Evolutionary conservation across 2,329 filamentous ascomycete genomes (phyloP), one percentile per base, ranked within the genome.

Genomic region (Aureobasidium melanogenum): DNA sequence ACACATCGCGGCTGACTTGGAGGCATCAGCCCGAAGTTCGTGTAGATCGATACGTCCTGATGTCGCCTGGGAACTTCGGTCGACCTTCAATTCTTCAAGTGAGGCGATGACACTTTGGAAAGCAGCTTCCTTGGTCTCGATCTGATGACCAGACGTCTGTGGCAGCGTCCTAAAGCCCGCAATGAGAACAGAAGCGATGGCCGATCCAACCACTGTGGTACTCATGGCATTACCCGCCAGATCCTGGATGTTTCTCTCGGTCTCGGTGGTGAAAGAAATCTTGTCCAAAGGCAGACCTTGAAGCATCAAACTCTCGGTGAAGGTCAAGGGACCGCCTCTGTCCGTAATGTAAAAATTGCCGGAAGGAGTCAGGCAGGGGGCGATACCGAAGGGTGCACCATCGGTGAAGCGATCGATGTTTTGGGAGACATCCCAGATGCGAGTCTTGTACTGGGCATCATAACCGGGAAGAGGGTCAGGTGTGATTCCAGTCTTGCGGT

Each of bases 211-310:
- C 0, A 91, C 86, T 0, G 88, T 88, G 0, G 84, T 84, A 0
- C 82, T 85, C 89, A 93, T 93, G 0, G 89, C 89, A 69, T 94
- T 93, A 0, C 89, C 89, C 1, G 87, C 88, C 2, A 93, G 75
- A 65, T 91, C 84, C 64, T 86, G 83, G 2, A 89, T 75, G 19
- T 91, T 72, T 1, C 69, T 65, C 0, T 71, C 64, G 0, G 79
- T 81, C 66, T 92, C 85, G 9, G 80, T 80, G 0, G 82, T 85
- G n/a, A 91, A 77, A 0, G 84, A 75, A 12, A 92, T 75, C 52
- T 80, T 79, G 59, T 84, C 74, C 1, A 86, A 70, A 0, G 87
- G 86, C 52, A 92, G 76, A 1, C 88, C 89, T 73, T 92, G 89
- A 5, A 91, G 71, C 6, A 76, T 71, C 1, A 92, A 74, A 1